phyloP scores from a whole-genome alignment of 768 basidiomycete species.

The Naganishia onofrii region DNA sequence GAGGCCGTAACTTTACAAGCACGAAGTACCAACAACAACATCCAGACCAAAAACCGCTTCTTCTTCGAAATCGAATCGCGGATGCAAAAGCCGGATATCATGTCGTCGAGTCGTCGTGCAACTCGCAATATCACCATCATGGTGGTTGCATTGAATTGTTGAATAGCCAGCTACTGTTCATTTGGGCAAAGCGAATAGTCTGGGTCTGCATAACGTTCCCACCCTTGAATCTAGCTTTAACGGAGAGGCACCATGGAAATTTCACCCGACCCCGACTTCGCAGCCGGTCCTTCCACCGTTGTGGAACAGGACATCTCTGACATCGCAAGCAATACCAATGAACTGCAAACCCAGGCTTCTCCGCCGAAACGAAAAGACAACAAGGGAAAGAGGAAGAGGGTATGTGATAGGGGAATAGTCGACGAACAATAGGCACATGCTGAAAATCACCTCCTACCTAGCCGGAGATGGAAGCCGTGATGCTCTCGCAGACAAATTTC shows the following conservation, averaged over 20 bases:
- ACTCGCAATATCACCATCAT: too few species aligned
- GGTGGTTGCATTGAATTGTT: too few species aligned
- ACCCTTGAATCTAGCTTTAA: too few species aligned
- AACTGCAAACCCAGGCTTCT: not conserved
- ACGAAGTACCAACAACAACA: too few species aligned
- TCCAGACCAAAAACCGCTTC: not conserved
- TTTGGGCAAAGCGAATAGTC: too few species aligned
- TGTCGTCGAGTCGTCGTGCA: too few species aligned
- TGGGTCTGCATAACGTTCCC: not conserved
- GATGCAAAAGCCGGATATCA: not conserved
- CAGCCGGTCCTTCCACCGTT: not conserved
- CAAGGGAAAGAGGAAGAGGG: conserved; percentile 12
- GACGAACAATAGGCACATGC: not conserved
- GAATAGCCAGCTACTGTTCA: too few species aligned
- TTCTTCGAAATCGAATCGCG: not conserved
- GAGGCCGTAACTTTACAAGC: too few species aligned
- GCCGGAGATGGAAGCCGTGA: conserved; percentile 9
- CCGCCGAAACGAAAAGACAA: not conserved
- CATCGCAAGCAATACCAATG: not conserved
- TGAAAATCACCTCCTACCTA: not conserved
- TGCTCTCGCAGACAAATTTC: conserved; percentile 17
- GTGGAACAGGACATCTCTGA: not conserved
- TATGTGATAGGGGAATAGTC: not conserved
- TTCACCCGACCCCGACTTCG: not conserved
- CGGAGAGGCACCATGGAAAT: not conserved